Evolutionary conservation across 1,139 yeast genomes (phyloP).

Genomic region (Taiozyma onychis): DNA sequence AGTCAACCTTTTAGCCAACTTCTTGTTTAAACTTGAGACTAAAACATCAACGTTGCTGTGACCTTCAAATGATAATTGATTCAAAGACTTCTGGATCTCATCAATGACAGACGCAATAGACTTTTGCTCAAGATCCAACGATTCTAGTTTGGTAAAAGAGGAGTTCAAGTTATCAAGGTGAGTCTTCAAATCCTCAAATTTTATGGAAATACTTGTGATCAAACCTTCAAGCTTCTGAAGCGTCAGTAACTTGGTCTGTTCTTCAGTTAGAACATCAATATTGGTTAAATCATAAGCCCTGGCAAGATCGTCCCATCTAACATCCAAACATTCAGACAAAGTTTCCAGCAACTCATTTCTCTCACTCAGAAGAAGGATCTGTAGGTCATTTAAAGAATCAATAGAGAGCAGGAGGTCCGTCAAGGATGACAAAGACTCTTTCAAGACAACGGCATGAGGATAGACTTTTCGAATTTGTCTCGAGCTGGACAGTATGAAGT

Average conservation of each 20-base stretch:
- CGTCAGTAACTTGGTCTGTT: constrained; percentile 35
- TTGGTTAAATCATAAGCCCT: constrained; percentile 41
- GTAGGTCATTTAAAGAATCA: constrained; percentile 34
- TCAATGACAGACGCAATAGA: constrained; percentile 24
- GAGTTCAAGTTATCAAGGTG: constrained; percentile 19
- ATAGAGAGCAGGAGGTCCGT: constrained; percentile 20
- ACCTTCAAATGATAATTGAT: constrained; percentile 37
- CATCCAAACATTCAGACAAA: constrained; percentile 28
- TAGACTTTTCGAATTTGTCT: constrained; percentile 43
- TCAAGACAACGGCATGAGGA: constrained; percentile 52
- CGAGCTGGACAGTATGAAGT: constrained; percentile 35
- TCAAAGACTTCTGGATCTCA: constrained; percentile 38
- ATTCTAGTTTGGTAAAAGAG: constrained; percentile 26
- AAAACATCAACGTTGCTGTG: constrained; percentile 35
- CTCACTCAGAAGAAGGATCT: constrained; percentile 38
- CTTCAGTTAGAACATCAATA: constrained; percentile 29
- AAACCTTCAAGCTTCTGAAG: constrained; percentile 37
- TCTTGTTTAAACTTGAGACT: constrained; percentile 35
- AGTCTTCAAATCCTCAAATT: constrained; percentile 26
- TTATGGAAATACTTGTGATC: constrained; percentile 32
- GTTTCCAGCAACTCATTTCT: constrained; percentile 30
- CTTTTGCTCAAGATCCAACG: constrained; percentile 26
- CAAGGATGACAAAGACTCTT: constrained; percentile 42
- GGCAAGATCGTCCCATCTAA: constrained; percentile 53
- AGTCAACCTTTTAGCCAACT: constrained; percentile 33